phyloP scores from a whole-genome alignment of 371 early-diverging fungal genomes.

The Nematocida ausubeli region DNA sequence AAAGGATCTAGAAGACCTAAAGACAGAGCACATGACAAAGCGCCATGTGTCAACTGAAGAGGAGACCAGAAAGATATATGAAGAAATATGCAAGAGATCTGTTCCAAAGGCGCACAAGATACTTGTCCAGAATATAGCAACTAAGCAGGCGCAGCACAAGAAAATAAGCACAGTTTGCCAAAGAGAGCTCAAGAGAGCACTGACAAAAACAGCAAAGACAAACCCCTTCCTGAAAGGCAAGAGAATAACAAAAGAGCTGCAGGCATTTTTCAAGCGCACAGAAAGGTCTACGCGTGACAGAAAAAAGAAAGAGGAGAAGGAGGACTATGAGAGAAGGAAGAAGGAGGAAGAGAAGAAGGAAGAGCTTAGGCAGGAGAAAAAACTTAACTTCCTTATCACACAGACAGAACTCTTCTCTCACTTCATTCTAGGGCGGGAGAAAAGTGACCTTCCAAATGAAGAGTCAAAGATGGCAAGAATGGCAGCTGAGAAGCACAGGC shows the following conservation, averaged over 20 bases:
- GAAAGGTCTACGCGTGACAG: slow-evolving; percentile 73
- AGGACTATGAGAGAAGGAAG: slow-evolving; percentile 75
- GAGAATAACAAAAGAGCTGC: slow-evolving; percentile 64
- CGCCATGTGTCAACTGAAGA: slow-evolving; percentile 24
- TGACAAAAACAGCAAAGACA: slow-evolving; percentile 63
- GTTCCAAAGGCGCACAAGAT: slow-evolving; percentile 42
- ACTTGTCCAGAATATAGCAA: neutral
- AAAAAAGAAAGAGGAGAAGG: slow-evolving; percentile 80
- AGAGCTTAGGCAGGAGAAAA: slow-evolving; percentile 79
- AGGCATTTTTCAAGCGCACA: slow-evolving; percentile 51
- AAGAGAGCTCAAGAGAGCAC: slow-evolving; percentile 64
- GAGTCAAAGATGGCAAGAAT: slow-evolving; percentile 45
- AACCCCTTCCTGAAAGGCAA: slow-evolving; percentile 66
- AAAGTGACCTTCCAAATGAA: neutral
- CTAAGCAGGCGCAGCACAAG: slow-evolving; percentile 53
- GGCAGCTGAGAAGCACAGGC: slow-evolving; percentile 57
- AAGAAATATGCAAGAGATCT: slow-evolving; percentile 39
- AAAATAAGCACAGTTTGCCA: slow-evolving; percentile 65
- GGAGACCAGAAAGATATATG: slow-evolving; percentile 41
- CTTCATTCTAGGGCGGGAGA: slow-evolving; percentile 72
- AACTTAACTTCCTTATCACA: slow-evolving; percentile 85
- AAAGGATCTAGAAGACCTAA: slow-evolving; percentile 6
- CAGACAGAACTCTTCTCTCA: slow-evolving; percentile 92
- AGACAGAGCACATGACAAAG: neutral
- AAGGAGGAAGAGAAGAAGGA: slow-evolving; percentile 83